Evolutionary conservation across 148 eudicot species (phyloP), one percentile per base, ranked within the genome.

Genomic region (Amaranthus hypochondriacus): DNA sequence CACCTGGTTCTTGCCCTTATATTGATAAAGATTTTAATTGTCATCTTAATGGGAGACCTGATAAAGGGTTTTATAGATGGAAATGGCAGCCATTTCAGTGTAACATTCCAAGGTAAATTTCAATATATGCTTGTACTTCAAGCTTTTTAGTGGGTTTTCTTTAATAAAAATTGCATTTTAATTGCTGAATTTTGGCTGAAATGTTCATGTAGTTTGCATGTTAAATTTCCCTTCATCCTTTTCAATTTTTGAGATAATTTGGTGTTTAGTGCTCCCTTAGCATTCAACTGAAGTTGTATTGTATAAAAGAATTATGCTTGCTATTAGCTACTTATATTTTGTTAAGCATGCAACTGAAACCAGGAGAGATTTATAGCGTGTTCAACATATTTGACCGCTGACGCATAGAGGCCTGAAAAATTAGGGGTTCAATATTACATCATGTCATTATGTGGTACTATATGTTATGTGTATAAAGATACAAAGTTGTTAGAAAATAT

Each of bases 41-140:
- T 76, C 83, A 84, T 61, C 79, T 74, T 11, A 93, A 93, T 84
- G 80, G 84, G 65, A 89, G 98, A 81, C 86, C 86, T 56, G 98
- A 94, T 82, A 56, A 69, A 56, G 89, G 76, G 72, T 91, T 77
- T 79, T 77, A 84, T 67, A 87, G 70, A 60, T 93, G 97, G 97
- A 89, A 81, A 56, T 93, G 98, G 98, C 87, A 94, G 77, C 98
- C 98, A 47, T 63, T 76, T 84, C 81, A 81, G 48, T 94, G 98
- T 76, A 79, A 88, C 47, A 88, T 89, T 62, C 90, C 95, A 47
- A 87, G 95, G 92, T 91, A 80, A 50, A 14, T 28, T 50, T 57
- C 8, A 21, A 51, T 43, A 39, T 75, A 44, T 69, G 59, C 43
- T 68, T 74, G 8, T 55, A 53, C 39, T 55, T 67, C 15, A 47